Conservation (phyloP, 495 filamentous ascomycete genomes). For the Tuber indicum region DNA sequence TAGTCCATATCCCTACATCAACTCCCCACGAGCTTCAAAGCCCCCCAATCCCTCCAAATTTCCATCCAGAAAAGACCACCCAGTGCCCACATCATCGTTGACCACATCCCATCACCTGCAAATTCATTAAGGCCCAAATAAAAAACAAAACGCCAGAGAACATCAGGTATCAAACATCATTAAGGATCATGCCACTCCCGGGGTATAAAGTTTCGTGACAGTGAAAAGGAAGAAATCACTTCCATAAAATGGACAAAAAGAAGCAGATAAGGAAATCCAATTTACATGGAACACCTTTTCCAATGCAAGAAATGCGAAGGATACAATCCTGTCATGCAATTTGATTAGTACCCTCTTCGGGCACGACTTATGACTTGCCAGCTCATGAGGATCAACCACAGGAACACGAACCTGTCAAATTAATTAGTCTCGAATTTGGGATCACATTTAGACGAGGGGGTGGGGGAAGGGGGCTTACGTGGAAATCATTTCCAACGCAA, state of each 20-base stretch:
- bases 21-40: neutral
- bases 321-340: neutral
- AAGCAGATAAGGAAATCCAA: slow-evolving; percentile 8
- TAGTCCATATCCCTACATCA: neutral
- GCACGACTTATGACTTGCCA: slow-evolving; percentile 58
- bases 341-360: slow-evolving; percentile 29
- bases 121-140: slow-evolving; percentile 3
- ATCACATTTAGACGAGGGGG: slow-evolving; percentile 32
- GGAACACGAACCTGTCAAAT: slow-evolving; percentile 77
- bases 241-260: neutral
- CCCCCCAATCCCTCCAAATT: neutral
- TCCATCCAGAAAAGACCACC: neutral
- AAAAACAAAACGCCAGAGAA: slow-evolving; percentile 8
- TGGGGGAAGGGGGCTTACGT: slow-evolving; percentile 23
- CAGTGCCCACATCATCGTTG: neutral
- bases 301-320: neutral
- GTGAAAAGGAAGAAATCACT: neutral
- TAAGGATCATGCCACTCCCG: neutral
- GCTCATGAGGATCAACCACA: slow-evolving; percentile 94
- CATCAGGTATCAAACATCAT: neutral
- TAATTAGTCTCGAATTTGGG: slow-evolving; percentile 56
- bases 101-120: neutral
- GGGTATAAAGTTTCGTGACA: neutral
- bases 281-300: slow-evolving; percentile 3
- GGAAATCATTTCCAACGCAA: slow-evolving; percentile 48